Percentiles rank a stretch among this genome's conserved stretches.
phyloP scores from a whole-genome alignment of 345 rosid genomes.

The Lagerstroemia speciosa region DNA sequence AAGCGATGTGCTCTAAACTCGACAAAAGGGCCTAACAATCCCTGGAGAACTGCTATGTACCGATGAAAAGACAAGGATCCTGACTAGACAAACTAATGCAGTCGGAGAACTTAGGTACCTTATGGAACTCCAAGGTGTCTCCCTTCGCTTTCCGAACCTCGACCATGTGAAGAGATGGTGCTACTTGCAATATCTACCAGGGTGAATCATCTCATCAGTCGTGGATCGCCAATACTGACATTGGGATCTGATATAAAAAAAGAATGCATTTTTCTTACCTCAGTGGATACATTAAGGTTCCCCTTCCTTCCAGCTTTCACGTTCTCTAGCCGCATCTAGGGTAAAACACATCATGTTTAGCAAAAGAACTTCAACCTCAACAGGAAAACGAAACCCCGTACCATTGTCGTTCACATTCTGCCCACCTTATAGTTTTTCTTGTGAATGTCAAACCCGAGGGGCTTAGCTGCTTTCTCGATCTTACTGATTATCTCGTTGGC shows the following conservation, averaged over 20 bases:
- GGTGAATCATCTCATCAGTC: conserved; percentile 1
- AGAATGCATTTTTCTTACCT: conserved; percentile 34
- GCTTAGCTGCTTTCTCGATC: conserved; percentile 88
- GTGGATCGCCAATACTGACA: background rate
- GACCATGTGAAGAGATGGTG: conserved; percentile 92
- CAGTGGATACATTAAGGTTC: conserved; percentile 76
- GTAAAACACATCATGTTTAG: conserved; percentile 5
- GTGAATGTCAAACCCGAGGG: conserved; percentile 85
- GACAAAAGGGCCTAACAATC: no score
- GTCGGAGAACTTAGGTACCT: conserved; percentile 30
- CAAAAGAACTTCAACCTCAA: background rate
- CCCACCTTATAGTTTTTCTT: conserved; percentile 90
- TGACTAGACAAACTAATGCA: background rate
- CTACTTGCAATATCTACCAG: conserved; percentile 80
- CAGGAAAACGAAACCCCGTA: background rate
- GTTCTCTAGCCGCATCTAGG: conserved; percentile 84
- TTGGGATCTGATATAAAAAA: background rate
- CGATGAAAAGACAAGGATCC: background rate
- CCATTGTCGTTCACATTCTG: background rate
- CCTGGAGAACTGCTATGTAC: no score
- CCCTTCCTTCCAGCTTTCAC: conserved; percentile 91
- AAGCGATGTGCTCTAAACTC: background rate
- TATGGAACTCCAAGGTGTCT: conserved; percentile 90
- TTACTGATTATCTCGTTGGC: conserved; percentile 78
- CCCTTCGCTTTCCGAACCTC: conserved; percentile 92